These are phyloP conservation scores for Porogramme epimiltina DNA, from an alignment of 1,284 basidiomycete genomes.

Conservation along the genomic window DNA sequence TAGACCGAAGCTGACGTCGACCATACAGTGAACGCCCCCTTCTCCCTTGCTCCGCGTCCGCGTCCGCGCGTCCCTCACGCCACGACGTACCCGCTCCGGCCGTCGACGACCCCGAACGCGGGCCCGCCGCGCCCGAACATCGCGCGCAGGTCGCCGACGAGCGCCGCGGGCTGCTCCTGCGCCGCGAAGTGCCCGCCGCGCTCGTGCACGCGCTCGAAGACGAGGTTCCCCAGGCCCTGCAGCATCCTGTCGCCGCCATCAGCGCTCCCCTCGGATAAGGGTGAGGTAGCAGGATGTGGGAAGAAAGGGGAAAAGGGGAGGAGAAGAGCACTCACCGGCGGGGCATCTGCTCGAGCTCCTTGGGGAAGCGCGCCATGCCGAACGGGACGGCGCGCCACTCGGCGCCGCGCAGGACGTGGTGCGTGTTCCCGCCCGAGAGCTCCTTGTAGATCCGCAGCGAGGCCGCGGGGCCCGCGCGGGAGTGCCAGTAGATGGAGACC, in stretches of 20 bases:
- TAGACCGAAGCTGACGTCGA: no score
- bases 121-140: conserved; percentile 27
- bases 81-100: conserved; percentile 18
- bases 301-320: no score
- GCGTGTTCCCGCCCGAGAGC: conserved; percentile 4
- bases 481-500: conserved; percentile 17
- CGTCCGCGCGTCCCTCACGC: background rate
- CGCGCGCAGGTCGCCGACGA: conserved; percentile 31
- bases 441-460: conserved; percentile 44
- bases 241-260: conserved; percentile 29
- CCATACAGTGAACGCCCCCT: no score
- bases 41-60: no score
- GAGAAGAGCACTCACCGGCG: no score
- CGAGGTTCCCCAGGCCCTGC: conserved; percentile 27
- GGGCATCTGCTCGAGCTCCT: conserved; percentile 23
- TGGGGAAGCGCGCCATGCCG: conserved; percentile 36
- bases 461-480: conserved; percentile 37
- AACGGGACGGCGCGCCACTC: conserved; percentile 28
- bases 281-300: no score
- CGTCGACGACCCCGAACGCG: conserved; percentile 20
- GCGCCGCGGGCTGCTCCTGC: conserved; percentile 27
- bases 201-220: conserved; percentile 29
- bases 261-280: no score
- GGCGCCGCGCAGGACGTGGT: background rate
- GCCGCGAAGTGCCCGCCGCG: conserved; percentile 35